A percentile compares a stretch with the other conserved stretches of the same genome.
These are phyloP conservation scores for Lactarius trivialis DNA, from an alignment of 768 basidiomycete genomes.

Conservation along the genomic window DNA sequence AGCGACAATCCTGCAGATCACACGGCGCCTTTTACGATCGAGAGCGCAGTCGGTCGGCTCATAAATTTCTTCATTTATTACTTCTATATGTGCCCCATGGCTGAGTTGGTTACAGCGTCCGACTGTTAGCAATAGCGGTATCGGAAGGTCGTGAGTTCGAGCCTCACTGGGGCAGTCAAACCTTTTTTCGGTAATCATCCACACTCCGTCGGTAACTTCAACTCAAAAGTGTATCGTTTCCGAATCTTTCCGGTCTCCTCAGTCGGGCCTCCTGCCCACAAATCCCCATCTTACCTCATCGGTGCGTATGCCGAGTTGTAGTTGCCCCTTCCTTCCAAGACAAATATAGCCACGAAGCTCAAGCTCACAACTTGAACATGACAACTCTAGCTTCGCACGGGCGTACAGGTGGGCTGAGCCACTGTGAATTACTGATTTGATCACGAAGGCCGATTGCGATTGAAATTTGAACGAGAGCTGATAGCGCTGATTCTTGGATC, in stretches of 20 bases:
- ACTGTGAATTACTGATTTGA: not conserved
- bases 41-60: not conserved
- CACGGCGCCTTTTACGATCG: not conserved
- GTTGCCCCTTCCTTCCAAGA: not conserved
- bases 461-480: not conserved
- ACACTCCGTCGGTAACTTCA: not conserved
- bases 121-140: constrained; percentile 33
- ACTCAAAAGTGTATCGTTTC: not conserved
- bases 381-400: not conserved
- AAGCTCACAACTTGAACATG: not conserved
- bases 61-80: not conserved
- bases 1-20: not conserved
- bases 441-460: not conserved
- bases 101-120: constrained; percentile 48
- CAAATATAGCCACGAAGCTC: not conserved
- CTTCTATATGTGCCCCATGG: constrained; percentile 38
- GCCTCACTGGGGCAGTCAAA: constrained; percentile 44
- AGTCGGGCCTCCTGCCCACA: not conserved
- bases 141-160: constrained; percentile 51
- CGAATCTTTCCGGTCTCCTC: not conserved
- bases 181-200: constrained; percentile 12
- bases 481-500: not conserved
- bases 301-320: not conserved
- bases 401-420: not conserved
- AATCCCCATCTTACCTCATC: not conserved